Percentiles rank a stretch among this genome's conserved stretches.
These are phyloP conservation scores for Alternaria conjuncta DNA, from an alignment of 2,329 filamentous ascomycete genomes.

Conservation along the genomic window DNA sequence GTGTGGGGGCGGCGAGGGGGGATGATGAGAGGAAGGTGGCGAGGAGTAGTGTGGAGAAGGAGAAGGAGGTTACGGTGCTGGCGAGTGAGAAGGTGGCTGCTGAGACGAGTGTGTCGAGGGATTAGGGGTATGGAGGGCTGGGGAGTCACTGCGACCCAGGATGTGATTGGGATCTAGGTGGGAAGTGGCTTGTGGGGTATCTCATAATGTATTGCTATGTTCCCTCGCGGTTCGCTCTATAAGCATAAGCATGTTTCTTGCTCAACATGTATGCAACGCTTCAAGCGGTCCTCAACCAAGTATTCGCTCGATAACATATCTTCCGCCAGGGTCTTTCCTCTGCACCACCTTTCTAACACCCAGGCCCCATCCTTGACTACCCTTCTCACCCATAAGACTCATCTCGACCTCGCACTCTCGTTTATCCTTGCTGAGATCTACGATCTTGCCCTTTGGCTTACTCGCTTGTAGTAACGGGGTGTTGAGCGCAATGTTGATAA, in stretches of 20 bases:
- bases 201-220: slow-evolving; percentile 1
- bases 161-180: not conserved
- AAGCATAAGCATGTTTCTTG: not conserved
- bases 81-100: slow-evolving; percentile 35
- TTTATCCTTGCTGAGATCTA: slow-evolving; percentile 56
- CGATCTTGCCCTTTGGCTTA: slow-evolving; percentile 88
- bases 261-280: not conserved
- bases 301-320: slow-evolving; percentile 74
- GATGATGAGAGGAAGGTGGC: slow-evolving; percentile 14
- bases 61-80: slow-evolving; percentile 33
- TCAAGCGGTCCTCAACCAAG: slow-evolving; percentile 24
- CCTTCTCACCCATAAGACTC: slow-evolving; percentile 72
- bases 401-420: slow-evolving; percentile 86
- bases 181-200: not conserved
- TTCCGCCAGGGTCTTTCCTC: slow-evolving; percentile 68
- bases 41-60: slow-evolving; percentile 33
- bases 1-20: slow-evolving; percentile 24
- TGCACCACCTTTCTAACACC: slow-evolving; percentile 86
- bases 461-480: slow-evolving; percentile 85
- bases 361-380: slow-evolving; percentile 79
- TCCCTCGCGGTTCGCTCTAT: not conserved
- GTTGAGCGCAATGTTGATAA: slow-evolving; percentile 79
- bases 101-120: slow-evolving; percentile 32
- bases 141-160: no score
- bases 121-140: slow-evolving; percentile 10